Conservation (phyloP, 331 rosid genomes). For the Quercus phellos region DNA sequence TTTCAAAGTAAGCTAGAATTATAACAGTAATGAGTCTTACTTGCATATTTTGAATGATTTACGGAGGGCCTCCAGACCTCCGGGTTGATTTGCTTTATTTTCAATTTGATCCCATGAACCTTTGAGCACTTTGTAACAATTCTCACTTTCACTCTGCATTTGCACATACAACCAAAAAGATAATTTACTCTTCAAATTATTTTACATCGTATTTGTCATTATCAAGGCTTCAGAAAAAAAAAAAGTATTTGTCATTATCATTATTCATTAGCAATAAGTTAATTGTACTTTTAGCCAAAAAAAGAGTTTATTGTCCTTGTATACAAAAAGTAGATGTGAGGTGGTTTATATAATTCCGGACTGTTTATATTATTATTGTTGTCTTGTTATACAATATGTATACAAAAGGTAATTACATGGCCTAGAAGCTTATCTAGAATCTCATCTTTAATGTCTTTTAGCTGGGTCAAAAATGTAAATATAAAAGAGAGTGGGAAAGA, state of each 20-base stretch:
- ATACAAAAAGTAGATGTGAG: background rate
- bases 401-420: too few relatives aligned
- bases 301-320: background rate
- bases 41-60: constrained; percentile 68
- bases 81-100: constrained; percentile 14
- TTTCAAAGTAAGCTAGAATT: too few relatives aligned
- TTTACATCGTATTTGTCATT: background rate
- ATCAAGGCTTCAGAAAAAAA: background rate
- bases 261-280: too few relatives aligned
- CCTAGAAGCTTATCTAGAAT: background rate
- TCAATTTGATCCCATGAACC: constrained; percentile 55
- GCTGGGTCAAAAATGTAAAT: background rate
- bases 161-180: background rate
- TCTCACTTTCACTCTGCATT: constrained; percentile 70
- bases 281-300: too few relatives aligned
- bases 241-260: too few relatives aligned
- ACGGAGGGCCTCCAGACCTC: constrained; percentile 40
- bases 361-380: background rate
- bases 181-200: background rate
- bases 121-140: constrained; percentile 69
- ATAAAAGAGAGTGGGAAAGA: constrained; percentile 18
- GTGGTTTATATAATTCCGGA: background rate
- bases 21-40: constrained; percentile 13
- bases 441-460: constrained; percentile 2
- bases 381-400: background rate